Evolutionary conservation across 257 asterid genomes (phyloP).

Genomic region (Penstemon eatonii): DNA sequence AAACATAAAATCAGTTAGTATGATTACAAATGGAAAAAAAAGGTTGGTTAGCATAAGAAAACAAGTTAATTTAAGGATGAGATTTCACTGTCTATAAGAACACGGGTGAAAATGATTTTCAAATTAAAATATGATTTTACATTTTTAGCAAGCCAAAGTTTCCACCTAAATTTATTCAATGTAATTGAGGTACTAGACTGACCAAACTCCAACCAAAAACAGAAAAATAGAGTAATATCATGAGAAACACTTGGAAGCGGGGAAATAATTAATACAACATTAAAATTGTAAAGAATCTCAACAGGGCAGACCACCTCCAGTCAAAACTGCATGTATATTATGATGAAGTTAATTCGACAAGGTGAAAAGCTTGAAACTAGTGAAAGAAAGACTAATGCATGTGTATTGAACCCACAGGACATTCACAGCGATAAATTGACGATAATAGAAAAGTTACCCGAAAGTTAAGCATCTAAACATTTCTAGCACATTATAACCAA

Average conservation of each 20-base stretch:
- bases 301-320: constrained; percentile 10
- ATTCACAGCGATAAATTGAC: background rate
- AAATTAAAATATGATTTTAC: background rate
- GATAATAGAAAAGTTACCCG: background rate
- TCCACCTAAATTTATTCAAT: constrained; percentile 15
- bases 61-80: background rate
- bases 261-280: constrained; percentile 9
- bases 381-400: background rate
- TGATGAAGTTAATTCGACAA: background rate
- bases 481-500: background rate
- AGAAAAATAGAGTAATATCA: background rate
- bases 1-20: background rate
- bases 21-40: background rate
- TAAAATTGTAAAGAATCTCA: background rate
- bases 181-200: constrained; percentile 1
- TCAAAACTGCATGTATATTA: constrained; percentile 9
- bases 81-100: background rate
- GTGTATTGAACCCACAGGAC: background rate
- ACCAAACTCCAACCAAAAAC: constrained; percentile 3
- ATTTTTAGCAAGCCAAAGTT: constrained; percentile 18
- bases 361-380: background rate
- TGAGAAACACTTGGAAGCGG: background rate
- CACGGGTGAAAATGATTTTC: background rate
- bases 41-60: background rate
- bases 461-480: background rate